phyloP scores from a whole-genome alignment of 2,329 filamentous ascomycete genomes.

The Tolypocladium inflatum region DNA sequence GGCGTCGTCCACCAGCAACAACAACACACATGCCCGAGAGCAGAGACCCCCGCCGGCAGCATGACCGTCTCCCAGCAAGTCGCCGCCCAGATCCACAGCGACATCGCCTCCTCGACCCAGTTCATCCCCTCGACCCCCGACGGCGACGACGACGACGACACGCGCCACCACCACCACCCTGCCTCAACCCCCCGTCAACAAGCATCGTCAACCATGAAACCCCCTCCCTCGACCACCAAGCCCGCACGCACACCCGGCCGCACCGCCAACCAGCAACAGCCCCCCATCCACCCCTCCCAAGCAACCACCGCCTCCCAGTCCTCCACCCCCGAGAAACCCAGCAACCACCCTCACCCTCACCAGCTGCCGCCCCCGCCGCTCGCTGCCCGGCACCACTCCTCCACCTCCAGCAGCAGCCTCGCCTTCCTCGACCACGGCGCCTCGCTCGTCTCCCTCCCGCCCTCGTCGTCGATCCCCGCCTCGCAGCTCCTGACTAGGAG shows the following conservation, averaged over 20 bases:
- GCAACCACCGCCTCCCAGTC: slow-evolving; percentile 27
- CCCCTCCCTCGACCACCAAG: slow-evolving; percentile 2
- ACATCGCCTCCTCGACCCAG: slow-evolving; percentile 31
- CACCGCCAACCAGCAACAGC: background rate
- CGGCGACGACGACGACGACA: slow-evolving; percentile 5
- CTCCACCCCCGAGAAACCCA: slow-evolving; percentile 19
- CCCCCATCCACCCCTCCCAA: slow-evolving; percentile 18
- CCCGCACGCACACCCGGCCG: slow-evolving; percentile 1
- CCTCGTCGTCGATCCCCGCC: slow-evolving; percentile 9
- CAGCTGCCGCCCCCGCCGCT: background rate
- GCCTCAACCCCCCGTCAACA: background rate
- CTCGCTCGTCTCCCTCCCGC: slow-evolving; percentile 6
- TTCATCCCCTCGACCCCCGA: slow-evolving; percentile 24
- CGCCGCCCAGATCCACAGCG: slow-evolving; percentile 39
- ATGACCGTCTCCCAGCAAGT: slow-evolving; percentile 40
- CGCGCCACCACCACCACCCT: background rate
- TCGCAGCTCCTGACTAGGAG: slow-evolving; percentile 42
- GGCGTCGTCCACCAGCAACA: background rate
- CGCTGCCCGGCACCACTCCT: slow-evolving; percentile 7
- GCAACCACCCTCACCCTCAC: background rate
- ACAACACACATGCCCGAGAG: background rate
- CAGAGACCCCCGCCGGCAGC: slow-evolving; percentile 6
- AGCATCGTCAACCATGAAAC: slow-evolving; percentile 8
- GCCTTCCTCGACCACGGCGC: slow-evolving; percentile 15
- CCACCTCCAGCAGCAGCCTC: slow-evolving; percentile 14